Percentiles rank a stretch among this genome's conserved stretches.
phyloP scores from a whole-genome alignment of 2,329 filamentous ascomycete genomes.

The Stagonosporopsis cucurbitacearum region DNA sequence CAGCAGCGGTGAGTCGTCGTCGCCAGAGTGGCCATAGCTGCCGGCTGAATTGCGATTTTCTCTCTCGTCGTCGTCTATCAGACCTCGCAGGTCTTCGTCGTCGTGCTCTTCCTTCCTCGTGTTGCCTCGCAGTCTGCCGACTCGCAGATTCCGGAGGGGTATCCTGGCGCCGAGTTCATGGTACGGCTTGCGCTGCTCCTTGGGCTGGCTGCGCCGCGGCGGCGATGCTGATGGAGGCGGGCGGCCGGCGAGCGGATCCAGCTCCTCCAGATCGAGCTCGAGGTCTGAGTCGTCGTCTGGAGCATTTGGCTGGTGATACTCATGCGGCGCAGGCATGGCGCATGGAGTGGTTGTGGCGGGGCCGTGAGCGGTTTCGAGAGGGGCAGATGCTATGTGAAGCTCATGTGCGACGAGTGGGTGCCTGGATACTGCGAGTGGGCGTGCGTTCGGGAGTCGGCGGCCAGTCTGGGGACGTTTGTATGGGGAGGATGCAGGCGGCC shows the following conservation, averaged over 20 bases:
- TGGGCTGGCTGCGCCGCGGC: constrained; percentile 37
- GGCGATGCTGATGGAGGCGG: constrained; percentile 32
- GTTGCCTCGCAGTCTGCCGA: constrained; percentile 54
- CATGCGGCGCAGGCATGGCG: constrained; percentile 56
- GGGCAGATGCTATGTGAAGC: neutral
- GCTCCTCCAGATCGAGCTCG: constrained; percentile 78
- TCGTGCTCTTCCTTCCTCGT: constrained; percentile 57
- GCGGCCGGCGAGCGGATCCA: constrained; percentile 65
- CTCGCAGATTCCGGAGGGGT: constrained; percentile 69
- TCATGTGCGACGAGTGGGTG: constrained; percentile 5
- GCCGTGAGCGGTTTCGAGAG: neutral
- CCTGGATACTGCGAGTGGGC: constrained; percentile 5
- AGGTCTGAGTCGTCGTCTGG: constrained; percentile 73
- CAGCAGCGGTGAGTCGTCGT: constrained; percentile 79
- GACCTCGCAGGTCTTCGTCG: constrained; percentile 69
- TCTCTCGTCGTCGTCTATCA: constrained; percentile 69
- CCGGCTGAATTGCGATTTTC: constrained; percentile 65
- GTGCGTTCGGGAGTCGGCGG: constrained; percentile 37
- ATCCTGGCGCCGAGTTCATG: constrained; percentile 63
- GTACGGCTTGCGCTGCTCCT: constrained; percentile 41
- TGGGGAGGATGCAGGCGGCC: constrained; percentile 3
- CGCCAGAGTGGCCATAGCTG: constrained; percentile 61
- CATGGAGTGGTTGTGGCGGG: constrained; percentile 32
- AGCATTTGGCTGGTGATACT: constrained; percentile 61
- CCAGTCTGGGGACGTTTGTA: constrained; percentile 7